Evolutionary conservation across 257 asterid genomes (phyloP).

Genomic region (Nicotiana attenuata): DNA sequence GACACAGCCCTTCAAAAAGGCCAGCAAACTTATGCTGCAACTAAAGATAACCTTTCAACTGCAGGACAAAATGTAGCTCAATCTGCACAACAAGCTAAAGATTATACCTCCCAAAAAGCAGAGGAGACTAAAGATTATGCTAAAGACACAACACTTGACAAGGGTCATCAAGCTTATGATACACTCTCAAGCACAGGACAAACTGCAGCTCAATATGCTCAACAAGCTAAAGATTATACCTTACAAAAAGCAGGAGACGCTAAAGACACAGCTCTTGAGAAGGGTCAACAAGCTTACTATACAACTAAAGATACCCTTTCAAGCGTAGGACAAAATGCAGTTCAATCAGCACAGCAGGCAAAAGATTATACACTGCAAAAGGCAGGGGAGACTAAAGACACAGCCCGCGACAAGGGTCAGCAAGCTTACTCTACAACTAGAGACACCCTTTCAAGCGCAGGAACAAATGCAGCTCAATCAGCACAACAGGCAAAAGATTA

Average conservation of each 20-base stretch:
- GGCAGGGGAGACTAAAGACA: constrained; percentile 5
- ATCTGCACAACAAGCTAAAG: constrained; percentile 24
- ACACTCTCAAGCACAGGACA: background rate
- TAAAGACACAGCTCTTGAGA: background rate
- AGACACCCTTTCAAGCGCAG: background rate
- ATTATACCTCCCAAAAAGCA: constrained; percentile 10
- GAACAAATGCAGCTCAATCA: background rate
- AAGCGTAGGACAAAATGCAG: background rate
- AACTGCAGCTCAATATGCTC: background rate
- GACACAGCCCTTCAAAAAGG: constrained; percentile 26
- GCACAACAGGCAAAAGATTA: constrained; percentile 26
- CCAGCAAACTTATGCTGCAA: constrained; percentile 6
- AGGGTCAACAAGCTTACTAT: background rate
- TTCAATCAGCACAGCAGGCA: constrained; percentile 16
- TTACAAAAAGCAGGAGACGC: constrained; percentile 20
- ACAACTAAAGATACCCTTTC: background rate
- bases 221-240: constrained; percentile 20
- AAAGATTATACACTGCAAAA: constrained; percentile 19
- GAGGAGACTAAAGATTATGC: constrained; percentile 14
- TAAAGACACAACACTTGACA: background rate
- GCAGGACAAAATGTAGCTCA: background rate
- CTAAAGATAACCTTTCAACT: constrained; percentile 8
- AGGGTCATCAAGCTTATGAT: background rate
- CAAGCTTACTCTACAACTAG: background rate
- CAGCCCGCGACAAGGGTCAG: background rate